These are phyloP conservation scores for Cyberlindnera misumaiensis DNA, from an alignment of 805 yeast genomes.

Conservation along the genomic window DNA sequence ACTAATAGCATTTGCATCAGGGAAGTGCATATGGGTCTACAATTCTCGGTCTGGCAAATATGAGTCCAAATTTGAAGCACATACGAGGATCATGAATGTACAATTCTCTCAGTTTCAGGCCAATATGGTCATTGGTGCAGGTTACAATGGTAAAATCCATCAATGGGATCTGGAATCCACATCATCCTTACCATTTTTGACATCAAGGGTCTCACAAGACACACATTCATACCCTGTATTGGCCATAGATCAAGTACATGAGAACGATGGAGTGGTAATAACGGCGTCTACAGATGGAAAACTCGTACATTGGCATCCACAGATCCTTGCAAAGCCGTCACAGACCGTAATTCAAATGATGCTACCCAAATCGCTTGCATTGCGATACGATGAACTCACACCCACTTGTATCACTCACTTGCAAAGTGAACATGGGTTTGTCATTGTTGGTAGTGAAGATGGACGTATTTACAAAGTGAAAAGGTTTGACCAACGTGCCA, in stretches of 20 bases:
- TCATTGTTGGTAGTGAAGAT: constrained; percentile 27
- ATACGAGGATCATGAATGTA: constrained; percentile 32
- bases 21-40: constrained; percentile 11
- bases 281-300: constrained; percentile 27
- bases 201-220: constrained; percentile 8
- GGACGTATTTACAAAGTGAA: constrained; percentile 27
- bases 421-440: constrained; percentile 14
- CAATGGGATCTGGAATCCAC: constrained; percentile 36
- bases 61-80: constrained; percentile 35
- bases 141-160: constrained; percentile 42
- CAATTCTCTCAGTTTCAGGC: constrained; percentile 34
- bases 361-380: constrained; percentile 16
- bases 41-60: constrained; percentile 18
- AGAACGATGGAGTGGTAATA: constrained; percentile 19
- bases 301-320: constrained; percentile 25
- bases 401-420: constrained; percentile 20
- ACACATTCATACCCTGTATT: constrained; percentile 23
- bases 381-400: constrained; percentile 26
- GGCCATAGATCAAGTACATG: constrained; percentile 15
- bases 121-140: constrained; percentile 40
- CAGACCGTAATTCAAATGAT: constrained; percentile 16
- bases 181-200: constrained; percentile 12
- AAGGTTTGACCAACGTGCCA: constrained; percentile 19
- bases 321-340: constrained; percentile 20
- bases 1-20: constrained; percentile 15